Percentiles rank a stretch among this genome's conserved stretches.
phyloP scores from a whole-genome alignment of 163 green algal species.

The Chloroidium sp. region DNA sequence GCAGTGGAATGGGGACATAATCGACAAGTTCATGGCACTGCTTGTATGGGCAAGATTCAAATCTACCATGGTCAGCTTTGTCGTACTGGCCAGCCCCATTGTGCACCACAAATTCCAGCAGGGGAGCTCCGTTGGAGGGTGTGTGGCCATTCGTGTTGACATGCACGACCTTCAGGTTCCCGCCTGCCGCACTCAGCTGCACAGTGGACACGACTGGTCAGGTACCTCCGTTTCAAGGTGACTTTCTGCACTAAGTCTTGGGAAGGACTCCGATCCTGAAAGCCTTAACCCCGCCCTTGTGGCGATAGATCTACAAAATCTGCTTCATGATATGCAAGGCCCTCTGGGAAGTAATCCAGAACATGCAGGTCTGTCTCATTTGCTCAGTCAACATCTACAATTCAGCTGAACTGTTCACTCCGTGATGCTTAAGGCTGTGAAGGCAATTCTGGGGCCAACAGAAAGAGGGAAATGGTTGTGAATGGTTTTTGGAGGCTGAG shows the following conservation, averaged over 20 bases:
- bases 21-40: no score
- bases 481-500: background rate
- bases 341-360: no score
- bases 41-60: no score
- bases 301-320: no score
- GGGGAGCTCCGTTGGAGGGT: background rate
- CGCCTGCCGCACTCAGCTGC: constrained; percentile 14
- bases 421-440: background rate
- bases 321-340: no score
- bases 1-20: no score
- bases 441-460: background rate
- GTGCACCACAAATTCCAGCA: constrained; percentile 50
- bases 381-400: no score
- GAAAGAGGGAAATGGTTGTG: background rate
- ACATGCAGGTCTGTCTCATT: no score
- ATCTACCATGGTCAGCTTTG: constrained; percentile 30
- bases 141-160: background rate
- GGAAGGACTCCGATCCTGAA: no score
- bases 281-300: no score
- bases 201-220: background rate
- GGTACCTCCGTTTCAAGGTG: no score
- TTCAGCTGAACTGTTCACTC: background rate
- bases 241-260: no score
- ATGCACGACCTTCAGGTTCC: constrained; percentile 9
- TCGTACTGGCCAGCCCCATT: constrained; percentile 33